Base-by-base conservation (phyloP, 345 rosid genomes). In the Noccaea caerulescens region DNA sequence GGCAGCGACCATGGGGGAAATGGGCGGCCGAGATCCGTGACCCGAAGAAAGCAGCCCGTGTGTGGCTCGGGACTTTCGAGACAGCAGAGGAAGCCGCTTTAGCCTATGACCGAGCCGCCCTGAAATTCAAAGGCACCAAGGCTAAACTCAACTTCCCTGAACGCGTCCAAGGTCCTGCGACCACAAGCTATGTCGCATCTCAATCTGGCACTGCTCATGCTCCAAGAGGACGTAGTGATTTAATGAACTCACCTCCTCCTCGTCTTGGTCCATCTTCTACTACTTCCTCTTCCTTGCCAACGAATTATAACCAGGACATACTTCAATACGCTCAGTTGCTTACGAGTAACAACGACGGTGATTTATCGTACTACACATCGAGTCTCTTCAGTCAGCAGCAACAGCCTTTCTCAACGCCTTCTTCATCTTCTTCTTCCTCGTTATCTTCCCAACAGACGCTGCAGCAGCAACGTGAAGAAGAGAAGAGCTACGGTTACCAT, bases 1-100 rank as follows among this genome's bases (percentile, higher is more conserved):
- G 98, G 73, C 98, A 89, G 69, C 82, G 98, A 63, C 96, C 94
- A 32, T 93, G 98, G 98, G 98, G 98, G 0, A 93, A 91, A 78
- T 93, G 98, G 98, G 97, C 97, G 0, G 94, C 98, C 0, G 98
- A 93, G 73, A 93, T 93, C 16, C 82, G 98, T 7, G 92, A 91
- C 62, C 98, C 98, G 0, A 58, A 77, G 44, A 93, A 88, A 71
- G 91, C 89, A 54, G 84, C 84, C 6, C 82, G 98, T 59, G 88
- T 85, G 3, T 93, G 98, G 98, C 86, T 93, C 14, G 98, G 97
- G 52, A 91, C 98, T 42, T 93, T 87, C 20, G 87, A 84, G 54
- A 89, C 96, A 0, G 93, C 88, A 2, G 98, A 93, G 66, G 98
- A 88, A 27, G 98, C 98, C 1, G 96, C 97, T 38, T 72, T 86